Percentiles rank a stretch among this genome's conserved stretches.
These are phyloP conservation scores for Discostella stelligeroides DNA, from an alignment of 108 stramenopile species.

Conservation along the genomic window DNA sequence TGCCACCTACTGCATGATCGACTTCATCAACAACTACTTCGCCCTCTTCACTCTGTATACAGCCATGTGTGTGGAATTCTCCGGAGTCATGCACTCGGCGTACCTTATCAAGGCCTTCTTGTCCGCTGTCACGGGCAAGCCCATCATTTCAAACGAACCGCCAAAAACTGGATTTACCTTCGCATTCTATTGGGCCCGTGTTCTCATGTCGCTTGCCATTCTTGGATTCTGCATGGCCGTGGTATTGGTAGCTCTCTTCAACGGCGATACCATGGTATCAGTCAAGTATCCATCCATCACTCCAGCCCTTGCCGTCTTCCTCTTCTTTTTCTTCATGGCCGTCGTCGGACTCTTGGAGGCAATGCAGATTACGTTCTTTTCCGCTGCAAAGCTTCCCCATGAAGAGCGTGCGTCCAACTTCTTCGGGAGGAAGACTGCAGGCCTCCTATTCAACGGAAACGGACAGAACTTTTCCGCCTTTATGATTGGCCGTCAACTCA, in stretches of 20 bases:
- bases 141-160: constrained; percentile 70
- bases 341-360: constrained; percentile 84
- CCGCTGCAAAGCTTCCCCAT: constrained; percentile 69
- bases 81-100: constrained; percentile 68
- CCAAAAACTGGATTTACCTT: constrained; percentile 48
- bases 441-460: constrained; percentile 68
- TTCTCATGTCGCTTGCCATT: constrained; percentile 62
- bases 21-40: constrained; percentile 87
- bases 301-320: constrained; percentile 49
- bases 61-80: constrained; percentile 61
- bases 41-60: constrained; percentile 65
- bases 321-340: constrained; percentile 77
- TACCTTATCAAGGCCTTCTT: constrained; percentile 65
- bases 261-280: constrained; percentile 68
- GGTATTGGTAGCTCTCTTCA: constrained; percentile 62
- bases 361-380: constrained; percentile 88
- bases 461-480: constrained; percentile 75
- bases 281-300: constrained; percentile 40
- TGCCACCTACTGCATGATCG: constrained; percentile 80
- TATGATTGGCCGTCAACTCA: constrained; percentile 85
- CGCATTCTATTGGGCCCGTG: constrained; percentile 72
- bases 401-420: constrained; percentile 38
- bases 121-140: constrained; percentile 60
- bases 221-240: constrained; percentile 75
- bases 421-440: constrained; percentile 58